Conservation (phyloP, 371 early-diverging fungal species). For the Apophysomyces trapeziformis region DNA sequence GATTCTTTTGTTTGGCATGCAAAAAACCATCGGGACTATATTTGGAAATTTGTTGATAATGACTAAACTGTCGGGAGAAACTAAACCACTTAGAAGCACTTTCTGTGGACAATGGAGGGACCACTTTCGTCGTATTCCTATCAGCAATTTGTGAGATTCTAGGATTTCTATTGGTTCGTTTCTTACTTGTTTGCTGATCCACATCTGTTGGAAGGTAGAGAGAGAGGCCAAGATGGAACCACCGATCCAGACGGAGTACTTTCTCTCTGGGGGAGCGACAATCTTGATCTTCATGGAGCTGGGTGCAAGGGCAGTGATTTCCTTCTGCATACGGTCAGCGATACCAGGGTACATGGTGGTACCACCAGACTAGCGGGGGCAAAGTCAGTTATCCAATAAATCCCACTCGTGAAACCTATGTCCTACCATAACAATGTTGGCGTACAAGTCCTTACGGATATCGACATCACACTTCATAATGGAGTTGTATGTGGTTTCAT, state of each 20-base stretch:
- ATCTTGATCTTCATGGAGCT: conserved; percentile 99
- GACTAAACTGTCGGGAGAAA: conserved; percentile 7
- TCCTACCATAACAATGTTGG: conserved; percentile 86
- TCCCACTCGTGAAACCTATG: background rate
- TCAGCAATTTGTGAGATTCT: conserved; percentile 14
- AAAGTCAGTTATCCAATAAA: conserved; percentile 12
- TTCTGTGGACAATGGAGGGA: conserved; percentile 98
- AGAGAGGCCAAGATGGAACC: conserved; percentile 99
- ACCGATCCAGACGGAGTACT: conserved; percentile 99
- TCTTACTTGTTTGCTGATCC: conserved; percentile 53
- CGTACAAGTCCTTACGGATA: conserved; percentile 96
- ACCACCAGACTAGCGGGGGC: conserved; percentile 63
- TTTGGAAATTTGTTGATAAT: conserved; percentile 11
- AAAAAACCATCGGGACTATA: conserved; percentile 10
- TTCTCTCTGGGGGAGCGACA: conserved; percentile 99
- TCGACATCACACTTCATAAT: conserved; percentile 99
- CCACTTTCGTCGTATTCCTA: conserved; percentile 98
- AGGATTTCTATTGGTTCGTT: background rate
- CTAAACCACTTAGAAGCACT: conserved; percentile 87
- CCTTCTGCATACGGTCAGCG: conserved; percentile 98
- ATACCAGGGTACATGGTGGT: conserved; percentile 97
- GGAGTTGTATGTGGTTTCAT: conserved; percentile 94
- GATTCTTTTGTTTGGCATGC: conserved; percentile 7
- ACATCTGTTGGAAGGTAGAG: conserved; percentile 85
- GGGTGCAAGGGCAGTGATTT: conserved; percentile 98